Evolutionary conservation across 2,329 filamentous ascomycete genomes (phyloP), one percentile per base, ranked within the genome.

Genomic region (Hymenoscyphus linearis): DNA sequence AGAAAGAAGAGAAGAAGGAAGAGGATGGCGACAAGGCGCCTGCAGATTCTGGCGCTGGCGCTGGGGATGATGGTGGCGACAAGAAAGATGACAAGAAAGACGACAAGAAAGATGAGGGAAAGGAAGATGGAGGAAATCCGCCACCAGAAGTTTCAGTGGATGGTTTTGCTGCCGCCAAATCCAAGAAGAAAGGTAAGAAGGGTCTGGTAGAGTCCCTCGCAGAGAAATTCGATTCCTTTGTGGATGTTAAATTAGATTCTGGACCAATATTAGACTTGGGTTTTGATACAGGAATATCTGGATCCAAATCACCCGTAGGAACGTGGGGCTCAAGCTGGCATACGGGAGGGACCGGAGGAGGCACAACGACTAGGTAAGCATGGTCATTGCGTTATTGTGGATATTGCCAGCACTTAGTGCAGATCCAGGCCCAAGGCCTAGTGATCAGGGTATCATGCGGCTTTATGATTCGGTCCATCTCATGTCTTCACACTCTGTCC

Each of bases 161-260:
- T 35, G 75, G 74, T 16, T 82, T 82, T 68, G 72, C 75, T 10
- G 68, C 77, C 7, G 71, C 73, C 4, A 76, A 75, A 62, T 78
- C 76, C 63, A 84, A 84, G 70, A 85, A 85, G 71, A 84, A 84
- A 71, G 85, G 74, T 67, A 86, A 85, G 72, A 84, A 84, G 72
- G 69, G 74, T 65, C 83, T 82, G 12, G 62, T 53, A 55, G 70
- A 72, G 52, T 66, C 76, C 54, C 71, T 72, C n/a, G 66, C 68
- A 25, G 71, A 70, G 34, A 70, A 69, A 52, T 75, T 80, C 52
- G 81, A 82, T 60, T 75, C 80, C n/a, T 90, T 90, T 66, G 80
- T 89, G 52, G 86, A 90, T 31, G 85, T 91, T 66, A 88, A 85
- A 68, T 74, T 91, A 27, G 82, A 86, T 65, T 85, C 87, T 60